phyloP scores from a whole-genome alignment of 1,139 yeast species.

The Pichia sp. region DNA sequence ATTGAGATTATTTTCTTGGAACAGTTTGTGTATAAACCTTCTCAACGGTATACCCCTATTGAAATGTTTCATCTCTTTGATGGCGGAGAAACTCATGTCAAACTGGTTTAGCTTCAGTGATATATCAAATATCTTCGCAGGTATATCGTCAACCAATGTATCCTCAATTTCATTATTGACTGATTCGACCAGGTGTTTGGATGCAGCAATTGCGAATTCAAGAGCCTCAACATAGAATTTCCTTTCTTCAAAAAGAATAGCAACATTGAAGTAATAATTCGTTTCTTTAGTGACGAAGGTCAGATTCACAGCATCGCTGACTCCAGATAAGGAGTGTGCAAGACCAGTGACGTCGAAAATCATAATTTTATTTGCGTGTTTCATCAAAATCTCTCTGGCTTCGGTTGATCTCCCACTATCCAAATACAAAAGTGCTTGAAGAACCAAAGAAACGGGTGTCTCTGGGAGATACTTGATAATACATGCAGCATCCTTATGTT shows the following conservation, averaged over 20 bases:
- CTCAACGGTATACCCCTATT: slow-evolving; percentile 21
- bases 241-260: slow-evolving; percentile 18
- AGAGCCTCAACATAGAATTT: slow-evolving; percentile 18
- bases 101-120: slow-evolving; percentile 23
- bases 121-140: slow-evolving; percentile 23
- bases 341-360: slow-evolving; percentile 12
- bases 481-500: slow-evolving; percentile 12
- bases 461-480: slow-evolving; percentile 16
- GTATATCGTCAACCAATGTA: slow-evolving; percentile 17
- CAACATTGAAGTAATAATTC: slow-evolving; percentile 21
- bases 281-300: slow-evolving; percentile 16
- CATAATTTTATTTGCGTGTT: slow-evolving; percentile 21
- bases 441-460: slow-evolving; percentile 20
- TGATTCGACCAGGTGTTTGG: slow-evolving; percentile 14
- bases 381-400: slow-evolving; percentile 24
- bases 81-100: slow-evolving; percentile 21
- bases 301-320: slow-evolving; percentile 12
- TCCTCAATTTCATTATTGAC: slow-evolving; percentile 9
- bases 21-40: slow-evolving; percentile 24
- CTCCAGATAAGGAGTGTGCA: slow-evolving; percentile 11
- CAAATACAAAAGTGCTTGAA: slow-evolving; percentile 26
- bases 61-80: slow-evolving; percentile 19
- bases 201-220: slow-evolving; percentile 19
- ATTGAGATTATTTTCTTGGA: slow-evolving; percentile 20
- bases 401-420: slow-evolving; percentile 14